Conservation (phyloP, 2,329 filamentous ascomycete genomes). For the Neopestalotiopsis rosae region DNA sequence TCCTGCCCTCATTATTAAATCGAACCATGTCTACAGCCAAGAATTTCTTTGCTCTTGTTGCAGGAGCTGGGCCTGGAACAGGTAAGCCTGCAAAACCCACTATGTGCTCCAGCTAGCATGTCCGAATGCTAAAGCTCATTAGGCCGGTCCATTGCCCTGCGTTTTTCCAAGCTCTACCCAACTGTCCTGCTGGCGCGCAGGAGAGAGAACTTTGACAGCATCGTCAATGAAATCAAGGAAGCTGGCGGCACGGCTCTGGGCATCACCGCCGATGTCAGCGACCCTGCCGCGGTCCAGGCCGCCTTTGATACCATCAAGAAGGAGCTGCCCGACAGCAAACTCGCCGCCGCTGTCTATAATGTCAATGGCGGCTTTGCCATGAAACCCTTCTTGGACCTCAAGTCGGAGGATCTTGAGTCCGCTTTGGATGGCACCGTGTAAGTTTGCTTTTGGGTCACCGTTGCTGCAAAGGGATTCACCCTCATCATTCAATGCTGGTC, state of each 20-base stretch:
- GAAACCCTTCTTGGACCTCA: conserved; percentile 66
- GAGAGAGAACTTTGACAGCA: conserved; percentile 66
- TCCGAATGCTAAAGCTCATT: not conserved
- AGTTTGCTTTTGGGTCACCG: conserved; percentile 27
- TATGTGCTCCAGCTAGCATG: not conserved
- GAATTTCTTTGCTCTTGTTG: conserved; percentile 19
- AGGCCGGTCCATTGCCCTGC: conserved; percentile 57
- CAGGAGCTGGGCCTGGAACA: conserved; percentile 17
- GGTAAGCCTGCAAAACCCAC: not conserved
- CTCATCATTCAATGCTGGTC: no score
- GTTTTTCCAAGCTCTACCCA: conserved; percentile 69
- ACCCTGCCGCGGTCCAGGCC: conserved; percentile 43
- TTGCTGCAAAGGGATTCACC: no score
- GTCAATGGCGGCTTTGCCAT: conserved; percentile 57
- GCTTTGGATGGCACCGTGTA: conserved; percentile 56
- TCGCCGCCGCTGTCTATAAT: conserved; percentile 75
- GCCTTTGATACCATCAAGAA: conserved; percentile 70
- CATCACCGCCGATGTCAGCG: conserved; percentile 69
- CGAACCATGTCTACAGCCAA: conserved; percentile 3
- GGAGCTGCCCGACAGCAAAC: conserved; percentile 53
- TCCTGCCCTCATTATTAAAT: no score
- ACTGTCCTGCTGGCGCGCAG: conserved; percentile 77
- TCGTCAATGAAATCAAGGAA: conserved; percentile 71
- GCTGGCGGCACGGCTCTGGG: conserved; percentile 74
- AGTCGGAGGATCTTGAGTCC: conserved; percentile 52